Evolutionary conservation across 2,329 filamentous ascomycete species (phyloP), one percentile per base, ranked within the genome.

Genomic region (Calonectria pseudoturangicola): DNA sequence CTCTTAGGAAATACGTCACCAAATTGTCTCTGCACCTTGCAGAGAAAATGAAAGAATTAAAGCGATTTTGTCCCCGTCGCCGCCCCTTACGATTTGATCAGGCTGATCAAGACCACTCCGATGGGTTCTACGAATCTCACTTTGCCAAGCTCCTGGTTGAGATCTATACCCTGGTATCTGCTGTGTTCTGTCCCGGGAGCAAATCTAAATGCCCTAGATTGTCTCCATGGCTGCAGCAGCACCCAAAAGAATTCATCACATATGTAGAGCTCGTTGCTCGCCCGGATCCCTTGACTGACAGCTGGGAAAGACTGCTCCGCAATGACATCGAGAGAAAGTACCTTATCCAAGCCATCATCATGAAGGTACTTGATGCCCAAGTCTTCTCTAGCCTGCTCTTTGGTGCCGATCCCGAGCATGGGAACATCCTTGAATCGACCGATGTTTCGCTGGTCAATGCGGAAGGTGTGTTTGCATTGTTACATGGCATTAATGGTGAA

Each of bases 341-440:
- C 10, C 75, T 84, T 1, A 66, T 84, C 45, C 62, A 75, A 25
- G 82, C 79, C 4, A 76, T 82, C n/a, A 74, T 84, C 30, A 77
- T 81, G 73, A 79, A 73, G 72, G 68, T 81, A 41, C 71, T 83
- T 18, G 76, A 81, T 12, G 71, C 70, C 4, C 64, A 77, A 1
- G 73, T 83, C 21, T 82, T 84, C 21, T 80, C 79, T 7, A 62
- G 70, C 15, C 73, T 82, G 9, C 74, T 84, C 3, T 84, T 84
- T 72, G 83, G 83, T 13, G 82, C 82, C 25, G 68, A 70, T 18
- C 18, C 72, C 2, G 74, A 76, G n/a, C 81, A 83, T 63, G 45
- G 47, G 36, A 68, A 73, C 62, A 58, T 74, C 2, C 73, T 84
- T 3, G 41, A 68, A 12, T 70, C 70, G 15, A 76, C 76, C 12